Base-by-base conservation (phyloP, 2,329 filamentous ascomycete genomes). In the Neopestalotiopsis sp. region DNA sequence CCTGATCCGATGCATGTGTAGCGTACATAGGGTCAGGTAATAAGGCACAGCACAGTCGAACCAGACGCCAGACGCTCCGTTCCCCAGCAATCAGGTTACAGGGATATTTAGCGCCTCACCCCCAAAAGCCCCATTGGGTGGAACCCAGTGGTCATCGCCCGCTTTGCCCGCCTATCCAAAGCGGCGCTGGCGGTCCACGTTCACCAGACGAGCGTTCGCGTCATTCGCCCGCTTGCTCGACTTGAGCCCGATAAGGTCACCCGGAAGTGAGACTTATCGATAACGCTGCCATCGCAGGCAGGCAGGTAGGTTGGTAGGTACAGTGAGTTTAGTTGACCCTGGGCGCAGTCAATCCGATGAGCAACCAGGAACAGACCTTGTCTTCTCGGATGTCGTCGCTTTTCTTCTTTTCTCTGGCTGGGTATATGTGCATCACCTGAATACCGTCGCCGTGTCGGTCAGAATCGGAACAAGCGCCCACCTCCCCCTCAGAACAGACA, bases 141-240 rank as follows among this genome's bases (percentile, higher is more conserved):
- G 49, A 56, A 32, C 63, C 12, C 45, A 28, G 17, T 66, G 42
- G 32, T 62, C 32, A 40, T n/a, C 30, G 30, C 59, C 57, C 24
- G 24, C 30, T 14, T 34, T 38, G 10, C 34, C 34, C 34, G 34
- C 34, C 34, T 10, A 28, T 38, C 34, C 57, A 65, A 10, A 28
- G 24, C 24, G 24, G 24, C 24, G 24, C 24, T 28, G 24, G 14
- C 13, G 42, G 24, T 34, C 38, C 32, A 34, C 24, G 62, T 24
- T 40, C 62, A 66, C 64, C 64, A 30, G 38, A 65, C 56, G 42
- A 60, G 52, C 56, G 65, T 60, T 28, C 65, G 65, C 65, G 65
- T 60, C 65, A 67, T 67, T 42, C 32, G 57, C 24, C 57, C 57
- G 28, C 12, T 28, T 28, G 24, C 24, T 62, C 59, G 34, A 38